These are phyloP conservation scores for Seminavis robusta DNA, from an alignment of 108 stramenopile species.

Conservation along the genomic window DNA sequence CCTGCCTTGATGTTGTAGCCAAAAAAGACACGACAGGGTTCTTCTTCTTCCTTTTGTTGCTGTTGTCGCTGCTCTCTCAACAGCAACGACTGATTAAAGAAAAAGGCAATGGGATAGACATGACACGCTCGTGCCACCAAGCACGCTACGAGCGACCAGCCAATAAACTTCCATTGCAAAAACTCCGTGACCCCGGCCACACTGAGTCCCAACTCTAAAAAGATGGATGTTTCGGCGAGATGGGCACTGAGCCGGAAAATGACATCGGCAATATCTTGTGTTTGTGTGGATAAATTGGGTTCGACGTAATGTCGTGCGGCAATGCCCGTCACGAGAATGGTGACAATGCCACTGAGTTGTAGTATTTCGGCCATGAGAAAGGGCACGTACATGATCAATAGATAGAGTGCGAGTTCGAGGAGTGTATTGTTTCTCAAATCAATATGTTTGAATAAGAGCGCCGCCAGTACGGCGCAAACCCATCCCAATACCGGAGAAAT, in stretches of 20 bases:
- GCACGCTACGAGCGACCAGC: slow-evolving; percentile 55
- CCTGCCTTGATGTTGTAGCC: not conserved
- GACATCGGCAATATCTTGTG: slow-evolving; percentile 40
- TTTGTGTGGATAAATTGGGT: slow-evolving; percentile 55
- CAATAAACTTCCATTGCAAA: slow-evolving; percentile 47
- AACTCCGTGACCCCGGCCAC: slow-evolving; percentile 38
- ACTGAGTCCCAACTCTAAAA: slow-evolving; percentile 79
- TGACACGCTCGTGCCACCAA: slow-evolving; percentile 64
- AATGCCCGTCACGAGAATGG: slow-evolving; percentile 84
- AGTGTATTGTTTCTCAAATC: slow-evolving; percentile 46
- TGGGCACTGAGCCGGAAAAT: slow-evolving; percentile 63
- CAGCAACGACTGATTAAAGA: slow-evolving; percentile 42
- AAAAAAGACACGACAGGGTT: not conserved
- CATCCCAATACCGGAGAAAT: slow-evolving; percentile 61
- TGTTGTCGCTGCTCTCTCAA: slow-evolving; percentile 9
- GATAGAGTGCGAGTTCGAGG: slow-evolving; percentile 57
- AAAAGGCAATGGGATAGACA: slow-evolving; percentile 61
- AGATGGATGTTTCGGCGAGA: slow-evolving; percentile 71
- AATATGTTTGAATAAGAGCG: slow-evolving; percentile 64
- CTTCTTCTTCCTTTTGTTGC: not conserved
- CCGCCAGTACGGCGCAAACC: slow-evolving; percentile 33
- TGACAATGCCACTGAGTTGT: slow-evolving; percentile 78
- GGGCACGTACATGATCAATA: slow-evolving; percentile 69
- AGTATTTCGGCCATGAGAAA: slow-evolving; percentile 71
- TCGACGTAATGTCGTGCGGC: slow-evolving; percentile 51